Base-by-base conservation (phyloP, 306 rosid species). In the Arachis stenosperma region DNA sequence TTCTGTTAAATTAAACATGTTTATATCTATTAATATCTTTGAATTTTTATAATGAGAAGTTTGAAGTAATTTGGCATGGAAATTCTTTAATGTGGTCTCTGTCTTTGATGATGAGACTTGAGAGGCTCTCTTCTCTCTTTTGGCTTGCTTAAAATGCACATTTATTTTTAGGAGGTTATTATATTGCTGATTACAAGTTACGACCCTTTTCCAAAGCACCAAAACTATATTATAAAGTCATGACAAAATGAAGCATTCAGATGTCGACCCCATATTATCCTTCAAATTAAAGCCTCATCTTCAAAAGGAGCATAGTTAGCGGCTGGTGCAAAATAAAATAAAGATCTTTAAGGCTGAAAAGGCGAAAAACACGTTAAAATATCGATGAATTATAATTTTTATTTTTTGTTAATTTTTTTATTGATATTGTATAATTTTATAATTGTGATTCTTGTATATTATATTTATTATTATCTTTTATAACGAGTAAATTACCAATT, bases 101-200 rank as follows among this genome's bases (percentile, higher is more conserved):
- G 70, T 67, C 72, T 80, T 11, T 85, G 81, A 82, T 67, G 78
- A 67, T 78, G 74, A 68, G 17, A 17, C 17, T 17, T 17, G 17
- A 17, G 75, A 69, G 59, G 59, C 65, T 61, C 6, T 67, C n/a
- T 10, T 71, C 65, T 9, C 14, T 67, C 27, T 50, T 41, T 71
- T 76, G 17, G 84, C 63, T 88, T 88, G 96, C 96, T 88, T 86
- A 64, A 67, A 80, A 22, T 66, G 30, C 74, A 82, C 84, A 68
- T 78, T 71, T 71, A 51, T 60, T 29, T 86, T 61, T 42, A 15
- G 55, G 47, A 11, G 81, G 65, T 69, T 67, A 47, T 76, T 30
- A 72, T 83, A 47, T 47, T 77, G 72, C 78, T 71, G 33, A 52
- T 59, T 40, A 30, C 74, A 57, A 46, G 57, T 60, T 40, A 39